Conservation (phyloP, 2,329 filamentous ascomycete genomes). For the Penicillium paneum region DNA sequence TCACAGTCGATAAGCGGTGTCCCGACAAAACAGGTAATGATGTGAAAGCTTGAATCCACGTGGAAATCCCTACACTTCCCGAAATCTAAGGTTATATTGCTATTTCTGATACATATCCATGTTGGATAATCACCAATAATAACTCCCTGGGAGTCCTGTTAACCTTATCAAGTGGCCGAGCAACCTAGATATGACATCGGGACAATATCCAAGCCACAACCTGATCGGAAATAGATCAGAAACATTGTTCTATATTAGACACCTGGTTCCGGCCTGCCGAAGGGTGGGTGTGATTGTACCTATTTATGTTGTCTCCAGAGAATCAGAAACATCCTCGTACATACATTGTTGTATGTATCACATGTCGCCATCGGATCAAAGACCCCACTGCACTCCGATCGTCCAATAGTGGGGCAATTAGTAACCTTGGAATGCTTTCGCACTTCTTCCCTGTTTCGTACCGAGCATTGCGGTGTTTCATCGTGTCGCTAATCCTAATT, state of each 20-base stretch:
- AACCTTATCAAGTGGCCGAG: not conserved
- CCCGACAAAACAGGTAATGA: constrained; percentile 9
- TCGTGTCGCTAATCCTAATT: not conserved
- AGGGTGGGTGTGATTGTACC: not conserved
- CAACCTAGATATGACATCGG: not conserved
- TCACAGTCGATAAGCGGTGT: not conserved
- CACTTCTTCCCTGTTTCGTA: not conserved
- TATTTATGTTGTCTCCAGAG: not conserved
- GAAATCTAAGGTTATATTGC: not conserved
- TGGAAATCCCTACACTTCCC: constrained; percentile 7
- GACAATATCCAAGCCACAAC: not conserved
- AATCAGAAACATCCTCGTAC: not conserved
- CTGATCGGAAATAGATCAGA: not conserved
- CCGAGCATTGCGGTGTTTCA: not conserved
- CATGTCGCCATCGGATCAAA: not conserved
- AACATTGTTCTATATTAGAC: not conserved
- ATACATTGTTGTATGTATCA: not conserved
- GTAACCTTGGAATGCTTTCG: not conserved
- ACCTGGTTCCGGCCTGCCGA: not conserved
- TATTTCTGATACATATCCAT: not conserved
- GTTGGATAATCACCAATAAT: not conserved
- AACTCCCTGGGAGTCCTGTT: not conserved
- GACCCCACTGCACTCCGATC: constrained; percentile 4
- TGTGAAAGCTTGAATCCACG: constrained; percentile 17
- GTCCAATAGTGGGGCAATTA: constrained; percentile 2